Evolutionary conservation across 2,329 filamentous ascomycete genomes (phyloP), one percentile per base, ranked within the genome.

Genomic region (Cladophialophora exuberans): DNA sequence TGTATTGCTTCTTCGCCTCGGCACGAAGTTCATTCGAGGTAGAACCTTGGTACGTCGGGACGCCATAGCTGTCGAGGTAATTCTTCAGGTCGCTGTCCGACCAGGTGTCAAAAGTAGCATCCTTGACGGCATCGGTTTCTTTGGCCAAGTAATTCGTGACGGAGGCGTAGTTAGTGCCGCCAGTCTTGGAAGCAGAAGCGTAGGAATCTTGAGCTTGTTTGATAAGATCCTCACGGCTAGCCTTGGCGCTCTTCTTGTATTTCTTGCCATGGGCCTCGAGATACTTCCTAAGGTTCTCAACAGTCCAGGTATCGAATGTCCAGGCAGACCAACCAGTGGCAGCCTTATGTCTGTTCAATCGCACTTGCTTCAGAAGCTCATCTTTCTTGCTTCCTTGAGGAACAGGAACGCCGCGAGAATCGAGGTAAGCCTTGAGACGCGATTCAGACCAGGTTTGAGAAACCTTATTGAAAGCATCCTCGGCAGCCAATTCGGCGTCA

Each of bases 231-330:
- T 90, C 86, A 26, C 88, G 87, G 11, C 83, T 86, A 15, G 81
- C 83, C 59, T 80, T 82, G 38, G 83, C 79, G 70, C 86, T 84
- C 62, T 86, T 78, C 15, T 82, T 79, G 11, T 77, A 78, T 69
- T 86, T 78, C 54, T 76, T 66, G 48, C 78, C 77, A 62, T 77
- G 70, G 2, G 72, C 71, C 39, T 75, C 72, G 9, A 81, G 66
- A 57, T 78, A 81, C 57, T 77, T 77, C 62, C 84, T 86, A 42
- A 93, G 72, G 66, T 89, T 88, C 2, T 90, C 85, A 48, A 80
- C 78, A 33, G 83, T 88, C 72, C 87, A 85, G 59, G 90, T 89
- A 62, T 92, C 88, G 68, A 90, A 91, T 13, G 85, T 90, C 88
- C 89, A 92, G 2, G 86, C 83, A 56, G 76, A 86, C 76, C 82